Evolutionary conservation across 768 basidiomycete species (phyloP).

Genomic region (Tylopilus rubrobrunneus): DNA sequence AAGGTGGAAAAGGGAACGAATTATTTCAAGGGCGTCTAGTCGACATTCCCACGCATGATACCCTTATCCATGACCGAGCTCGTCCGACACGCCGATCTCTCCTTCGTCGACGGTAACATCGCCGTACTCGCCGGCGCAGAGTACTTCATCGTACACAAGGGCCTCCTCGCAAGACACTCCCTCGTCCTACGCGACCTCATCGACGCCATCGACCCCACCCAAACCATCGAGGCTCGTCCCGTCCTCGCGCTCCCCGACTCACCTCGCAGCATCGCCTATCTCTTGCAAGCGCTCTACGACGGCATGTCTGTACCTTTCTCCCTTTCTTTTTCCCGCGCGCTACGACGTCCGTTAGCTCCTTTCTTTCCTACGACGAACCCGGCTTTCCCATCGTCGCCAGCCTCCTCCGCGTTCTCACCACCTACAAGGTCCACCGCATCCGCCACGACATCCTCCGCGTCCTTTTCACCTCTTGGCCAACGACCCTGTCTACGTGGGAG

Average conservation of each 20-base stretch:
- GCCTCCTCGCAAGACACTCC: slow-evolving; percentile 64
- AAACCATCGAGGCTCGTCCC: slow-evolving; percentile 50
- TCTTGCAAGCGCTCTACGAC: slow-evolving; percentile 67
- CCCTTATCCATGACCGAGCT: slow-evolving; percentile 13
- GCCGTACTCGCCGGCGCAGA: slow-evolving; percentile 51
- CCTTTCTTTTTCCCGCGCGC: not conserved
- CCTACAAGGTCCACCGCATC: slow-evolving; percentile 57
- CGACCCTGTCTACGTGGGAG: slow-evolving; percentile 63
- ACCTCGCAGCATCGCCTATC: slow-evolving; percentile 52
- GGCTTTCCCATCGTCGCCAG: slow-evolving; percentile 53
- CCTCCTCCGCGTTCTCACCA: slow-evolving; percentile 59
- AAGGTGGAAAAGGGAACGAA: slow-evolving; percentile 3
- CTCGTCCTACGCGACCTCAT: slow-evolving; percentile 42
- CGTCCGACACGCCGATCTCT: slow-evolving; percentile 49
- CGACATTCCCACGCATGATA: slow-evolving; percentile 16
- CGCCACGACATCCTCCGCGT: slow-evolving; percentile 54
- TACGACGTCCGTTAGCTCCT: slow-evolving; percentile 36
- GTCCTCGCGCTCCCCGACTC: slow-evolving; percentile 53
- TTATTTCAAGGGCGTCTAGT: slow-evolving; percentile 12
- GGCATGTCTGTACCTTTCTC: slow-evolving; percentile 48
- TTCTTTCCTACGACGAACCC: slow-evolving; percentile 42
- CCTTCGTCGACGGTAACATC: slow-evolving; percentile 68
- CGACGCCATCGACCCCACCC: slow-evolving; percentile 23
- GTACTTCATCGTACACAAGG: slow-evolving; percentile 70
- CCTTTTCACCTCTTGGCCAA: slow-evolving; percentile 56